phyloP scores from a whole-genome alignment of 495 filamentous ascomycete genomes.

The Aspergillus wentii region DNA sequence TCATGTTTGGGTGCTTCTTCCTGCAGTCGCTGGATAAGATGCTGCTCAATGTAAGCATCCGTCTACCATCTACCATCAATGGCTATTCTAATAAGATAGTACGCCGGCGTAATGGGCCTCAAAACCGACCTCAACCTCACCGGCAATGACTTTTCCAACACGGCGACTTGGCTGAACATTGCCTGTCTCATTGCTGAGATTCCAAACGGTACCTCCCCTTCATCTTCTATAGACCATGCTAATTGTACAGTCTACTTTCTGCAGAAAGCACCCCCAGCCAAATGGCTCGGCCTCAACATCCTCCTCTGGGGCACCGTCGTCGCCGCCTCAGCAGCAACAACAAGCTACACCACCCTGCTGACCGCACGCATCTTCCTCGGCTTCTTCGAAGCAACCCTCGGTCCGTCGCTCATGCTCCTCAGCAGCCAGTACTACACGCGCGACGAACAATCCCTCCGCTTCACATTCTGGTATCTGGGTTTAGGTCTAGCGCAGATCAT shows the following conservation, averaged over 20 bases:
- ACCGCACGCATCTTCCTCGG: conserved; percentile 54
- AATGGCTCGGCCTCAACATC: conserved; percentile 49
- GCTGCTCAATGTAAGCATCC: conserved; percentile 57
- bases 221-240: background rate
- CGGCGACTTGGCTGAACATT: conserved; percentile 51
- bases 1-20: conserved; percentile 57
- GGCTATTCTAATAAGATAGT: too few species aligned
- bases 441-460: conserved; percentile 57
- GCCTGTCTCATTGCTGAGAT: conserved; percentile 51
- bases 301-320: conserved; percentile 41
- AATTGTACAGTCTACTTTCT: conserved; percentile 22
- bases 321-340: conserved; percentile 17
- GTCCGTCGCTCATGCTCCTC: conserved; percentile 49
- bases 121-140: conserved; percentile 40
- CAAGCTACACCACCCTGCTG: conserved; percentile 14
- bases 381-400: conserved; percentile 60
- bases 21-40: conserved; percentile 67
- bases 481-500: conserved; percentile 59
- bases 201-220: conserved; percentile 40
- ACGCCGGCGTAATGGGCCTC: conserved; percentile 56
- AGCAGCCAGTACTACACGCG: conserved; percentile 56
- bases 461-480: conserved; percentile 60
- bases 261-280: conserved; percentile 45
- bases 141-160: conserved; percentile 50
- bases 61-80: too few species aligned